These are phyloP conservation scores for Amylocarpus encephaloides DNA, from an alignment of 2,329 filamentous ascomycete species.

Conservation along the genomic window DNA sequence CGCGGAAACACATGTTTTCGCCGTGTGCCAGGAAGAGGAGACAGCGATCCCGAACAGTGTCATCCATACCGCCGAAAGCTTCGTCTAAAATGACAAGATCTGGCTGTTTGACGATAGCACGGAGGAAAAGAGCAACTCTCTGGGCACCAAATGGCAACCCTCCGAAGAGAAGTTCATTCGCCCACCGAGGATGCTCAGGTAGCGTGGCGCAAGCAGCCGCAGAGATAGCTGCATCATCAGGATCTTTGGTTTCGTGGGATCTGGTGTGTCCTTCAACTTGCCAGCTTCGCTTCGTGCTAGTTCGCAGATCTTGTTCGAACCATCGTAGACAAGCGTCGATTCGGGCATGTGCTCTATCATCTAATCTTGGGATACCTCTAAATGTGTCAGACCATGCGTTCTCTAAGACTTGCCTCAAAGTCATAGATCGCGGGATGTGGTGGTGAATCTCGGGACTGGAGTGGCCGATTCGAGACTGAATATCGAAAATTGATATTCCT, in stretches of 20 bases:
- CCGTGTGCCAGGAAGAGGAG: conserved; percentile 69
- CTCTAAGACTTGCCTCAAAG: conserved; percentile 68
- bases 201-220: neutral
- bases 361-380: conserved; percentile 60
- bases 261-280: too few relatives aligned
- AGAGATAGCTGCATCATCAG: neutral
- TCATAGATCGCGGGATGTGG: conserved; percentile 77
- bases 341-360: conserved; percentile 46
- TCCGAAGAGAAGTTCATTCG: conserved; percentile 61
- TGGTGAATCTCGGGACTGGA: conserved; percentile 91
- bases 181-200: conserved; percentile 46
- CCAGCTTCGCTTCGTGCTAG: conserved; percentile 15
- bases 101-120: conserved; percentile 71
- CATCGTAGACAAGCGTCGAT: conserved; percentile 66
- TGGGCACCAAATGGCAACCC: conserved; percentile 75
- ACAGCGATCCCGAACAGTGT: conserved; percentile 77
- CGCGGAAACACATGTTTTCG: conserved; percentile 40
- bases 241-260: neutral
- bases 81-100: conserved; percentile 83
- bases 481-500: conserved; percentile 85
- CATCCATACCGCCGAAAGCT: conserved; percentile 81
- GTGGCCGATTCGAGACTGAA: conserved; percentile 85
- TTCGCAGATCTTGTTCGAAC: conserved; percentile 73
- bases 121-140: conserved; percentile 76
- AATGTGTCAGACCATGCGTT: conserved; percentile 91